phyloP scores from a whole-genome alignment of 2,329 filamentous ascomycete genomes.

The Aspergillus calidoustus region DNA sequence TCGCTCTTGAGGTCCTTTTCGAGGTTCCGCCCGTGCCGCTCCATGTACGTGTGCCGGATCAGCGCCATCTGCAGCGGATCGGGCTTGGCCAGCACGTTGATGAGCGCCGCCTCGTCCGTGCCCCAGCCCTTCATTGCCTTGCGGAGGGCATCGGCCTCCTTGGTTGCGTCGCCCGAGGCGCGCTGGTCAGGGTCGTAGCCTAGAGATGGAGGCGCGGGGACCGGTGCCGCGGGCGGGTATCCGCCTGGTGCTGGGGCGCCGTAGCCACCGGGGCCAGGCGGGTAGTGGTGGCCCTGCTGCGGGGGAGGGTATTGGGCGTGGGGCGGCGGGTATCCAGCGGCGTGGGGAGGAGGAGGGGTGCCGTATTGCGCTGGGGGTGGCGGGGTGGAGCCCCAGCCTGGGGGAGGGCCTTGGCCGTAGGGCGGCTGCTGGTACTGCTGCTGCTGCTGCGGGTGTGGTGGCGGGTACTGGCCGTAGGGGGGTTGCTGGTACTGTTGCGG shows the following conservation, averaged over 20 bases:
- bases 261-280: slow-evolving; percentile 6
- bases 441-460: slow-evolving; percentile 4
- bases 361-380: slow-evolving; percentile 11
- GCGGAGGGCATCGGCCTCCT: slow-evolving; percentile 66
- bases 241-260: slow-evolving; percentile 1
- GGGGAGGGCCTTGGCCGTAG: slow-evolving; percentile 5
- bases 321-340: slow-evolving; percentile 5
- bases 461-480: slow-evolving; percentile 11
- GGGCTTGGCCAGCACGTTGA: slow-evolving; percentile 67
- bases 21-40: slow-evolving; percentile 66
- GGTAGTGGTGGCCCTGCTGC: slow-evolving; percentile 13
- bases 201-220: slow-evolving; percentile 63
- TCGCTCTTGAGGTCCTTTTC: slow-evolving; percentile 74
- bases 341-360: slow-evolving; percentile 3
- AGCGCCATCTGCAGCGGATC: slow-evolving; percentile 73
- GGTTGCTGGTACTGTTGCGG: slow-evolving; percentile 14
- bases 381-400: slow-evolving; percentile 10
- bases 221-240: slow-evolving; percentile 11
- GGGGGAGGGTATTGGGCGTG: slow-evolving; percentile 13
- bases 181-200: slow-evolving; percentile 72
- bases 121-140: slow-evolving; percentile 75
- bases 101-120: slow-evolving; percentile 59
- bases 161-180: slow-evolving; percentile 64
- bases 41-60: slow-evolving; percentile 67
- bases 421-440: slow-evolving; percentile 11